Evolutionary conservation across 495 filamentous ascomycete genomes (phyloP), one percentile per base, ranked within the genome.

Genomic region (Paragyromitra xinjiangensis): DNA sequence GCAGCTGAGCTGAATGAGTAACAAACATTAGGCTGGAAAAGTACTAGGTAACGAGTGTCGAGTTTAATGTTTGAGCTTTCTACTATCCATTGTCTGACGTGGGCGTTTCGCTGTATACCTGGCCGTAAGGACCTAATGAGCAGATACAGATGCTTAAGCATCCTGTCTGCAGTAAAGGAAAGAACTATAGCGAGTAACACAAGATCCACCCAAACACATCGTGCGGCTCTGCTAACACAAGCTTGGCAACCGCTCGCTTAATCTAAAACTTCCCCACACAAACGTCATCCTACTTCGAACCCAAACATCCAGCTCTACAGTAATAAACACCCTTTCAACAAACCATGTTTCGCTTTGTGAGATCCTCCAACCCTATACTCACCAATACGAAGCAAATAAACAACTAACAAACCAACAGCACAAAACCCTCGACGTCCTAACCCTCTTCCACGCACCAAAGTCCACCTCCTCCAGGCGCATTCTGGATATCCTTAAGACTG

Each of bases 341-440:
- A 39, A 44, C 48, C 24, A 81, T 81, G 78, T 81, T 81, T 42
- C 78, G 73, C 11, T 81, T 81, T 14, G 79, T 81, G 66, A 24
- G 6, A 26, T 8, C 39, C 66, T 24, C 29, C 44, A 19, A 2
- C 26, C 22, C n/a, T 1, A 8, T 12, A 26, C 14, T n/a, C 50
- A 1, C 39, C n/a, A 53, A 14, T 12, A 1, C 8, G n/a, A 14
- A 26, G 45, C 11, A 45, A 37, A 45, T 5, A 9, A 6, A 7
- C 7, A 11, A n/a, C 77, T 55, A 34, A 74, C 63, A 4, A 22
- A 65, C 3, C n/a, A 56, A 11, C 77, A 94, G 92, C 87, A 88
- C 84, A 94, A 94, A 89, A 87, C 91, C 76, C 88, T 93, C 84
- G 93, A 98, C 87, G 90, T 97, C 75, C 91, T 99, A 81, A 97